Base-by-base conservation (phyloP, 768 basidiomycete genomes). In the Trametes gibbosa region DNA sequence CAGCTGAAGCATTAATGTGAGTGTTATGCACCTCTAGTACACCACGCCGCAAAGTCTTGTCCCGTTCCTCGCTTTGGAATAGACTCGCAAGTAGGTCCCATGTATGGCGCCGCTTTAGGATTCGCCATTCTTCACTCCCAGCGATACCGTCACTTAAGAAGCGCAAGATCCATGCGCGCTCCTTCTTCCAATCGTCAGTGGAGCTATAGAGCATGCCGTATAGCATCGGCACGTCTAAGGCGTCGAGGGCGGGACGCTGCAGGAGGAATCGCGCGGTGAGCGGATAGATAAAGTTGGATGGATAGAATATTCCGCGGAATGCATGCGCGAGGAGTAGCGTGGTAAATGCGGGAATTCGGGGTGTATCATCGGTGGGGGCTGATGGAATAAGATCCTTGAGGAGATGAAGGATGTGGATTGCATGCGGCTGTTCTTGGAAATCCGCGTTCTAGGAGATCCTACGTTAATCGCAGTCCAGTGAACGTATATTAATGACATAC, bases 11-110 rank as follows among this genome's bases (percentile, higher is more conserved):
- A 61, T 41, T 56, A 41, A n/a, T 6, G 5, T 41, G 50, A n/a
- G 24, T 14, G 45, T 29, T 19, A 74, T 79, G 29, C 61, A 88
- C 90, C 79, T 90, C 90, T 5, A 93, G 70, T 35, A 92, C 83
- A 2, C 81, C 78, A 43, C 75, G 74, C 16, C 87, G 78, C 61
- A 90, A 66, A 1, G 74, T 51, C 0, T 67, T 59, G 56, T 93
- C 90, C 3, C 74, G 72, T 43, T 75, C 70, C 0, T 83, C 83
- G 58, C 85, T 84, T 63, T 92, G 87, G 72, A 87, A 94, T 50
- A 95, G 69, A 58, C 89, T 92, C 1, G 92, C 88, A 2, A 96
- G 72, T 27, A 96, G 75, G 62, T 93, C 92, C 90, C 92, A 96
- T 0, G 91, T 92, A 67, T 94, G 90, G 25, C 95, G 75, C 45